phyloP scores from a whole-genome alignment of 1,284 basidiomycete genomes.

The Crepidotus sp. region DNA sequence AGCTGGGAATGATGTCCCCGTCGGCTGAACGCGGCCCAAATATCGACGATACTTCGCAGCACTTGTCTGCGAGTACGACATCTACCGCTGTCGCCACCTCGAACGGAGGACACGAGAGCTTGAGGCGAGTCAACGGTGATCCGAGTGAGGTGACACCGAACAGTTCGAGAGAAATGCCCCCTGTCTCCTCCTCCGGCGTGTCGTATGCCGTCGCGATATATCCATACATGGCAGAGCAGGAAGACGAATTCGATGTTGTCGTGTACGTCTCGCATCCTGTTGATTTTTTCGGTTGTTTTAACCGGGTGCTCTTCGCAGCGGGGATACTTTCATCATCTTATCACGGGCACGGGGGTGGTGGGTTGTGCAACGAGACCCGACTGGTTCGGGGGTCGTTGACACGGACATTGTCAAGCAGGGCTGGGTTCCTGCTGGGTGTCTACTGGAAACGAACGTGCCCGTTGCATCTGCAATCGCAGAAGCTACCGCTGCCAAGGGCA shows the following conservation, averaged over 20 bases:
- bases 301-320: slow-evolving; percentile 35
- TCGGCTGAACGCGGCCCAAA: slow-evolving; percentile 30
- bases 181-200: slow-evolving; percentile 47
- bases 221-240: slow-evolving; percentile 92
- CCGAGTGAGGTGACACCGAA: slow-evolving; percentile 13
- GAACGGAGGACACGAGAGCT: slow-evolving; percentile 7
- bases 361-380: slow-evolving; percentile 92
- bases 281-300: slow-evolving; percentile 1
- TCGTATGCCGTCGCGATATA: slow-evolving; percentile 89
- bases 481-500: slow-evolving; percentile 46
- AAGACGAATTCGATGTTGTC: slow-evolving; percentile 96
- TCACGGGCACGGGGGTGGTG: slow-evolving; percentile 97
- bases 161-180: slow-evolving; percentile 39
- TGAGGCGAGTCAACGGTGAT: slow-evolving; percentile 23
- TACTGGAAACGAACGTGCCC: slow-evolving; percentile 85
- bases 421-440: slow-evolving; percentile 88
- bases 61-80: slow-evolving; percentile 27
- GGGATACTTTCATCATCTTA: slow-evolving; percentile 88
- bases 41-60: slow-evolving; percentile 8
- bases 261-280: slow-evolving; percentile 53
- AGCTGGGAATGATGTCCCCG: slow-evolving; percentile 52
- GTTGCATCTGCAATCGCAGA: slow-evolving; percentile 71
- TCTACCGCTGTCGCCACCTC: slow-evolving; percentile 5
- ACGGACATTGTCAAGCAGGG: slow-evolving; percentile 70
- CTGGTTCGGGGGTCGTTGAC: slow-evolving; percentile 74